A percentile compares a stretch with the other conserved stretches of the same genome.
Conservation (phyloP, 352 stramenopile genomes). For the Pythium aphanidermatum region DNA sequence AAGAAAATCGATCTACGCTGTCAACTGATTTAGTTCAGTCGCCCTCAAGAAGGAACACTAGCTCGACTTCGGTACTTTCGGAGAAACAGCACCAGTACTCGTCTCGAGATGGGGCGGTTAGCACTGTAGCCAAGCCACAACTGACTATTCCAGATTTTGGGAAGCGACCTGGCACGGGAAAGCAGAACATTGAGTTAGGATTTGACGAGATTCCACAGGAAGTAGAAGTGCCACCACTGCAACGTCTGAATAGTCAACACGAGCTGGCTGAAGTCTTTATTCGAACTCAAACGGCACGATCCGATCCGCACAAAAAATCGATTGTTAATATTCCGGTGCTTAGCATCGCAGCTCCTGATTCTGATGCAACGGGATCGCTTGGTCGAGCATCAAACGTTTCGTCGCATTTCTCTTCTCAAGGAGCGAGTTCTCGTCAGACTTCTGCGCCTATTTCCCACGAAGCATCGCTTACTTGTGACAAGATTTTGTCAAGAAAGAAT, state of each 20-base stretch:
- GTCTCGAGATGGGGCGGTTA: not conserved
- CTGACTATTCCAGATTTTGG: constrained; percentile 13
- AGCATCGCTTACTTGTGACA: constrained; percentile 4
- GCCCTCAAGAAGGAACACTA: constrained; percentile 2
- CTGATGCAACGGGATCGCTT: too few species aligned
- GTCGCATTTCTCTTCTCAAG: too few species aligned
- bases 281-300: constrained; percentile 13
- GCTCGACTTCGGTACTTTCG: not conserved
- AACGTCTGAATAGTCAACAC: constrained; percentile 34
- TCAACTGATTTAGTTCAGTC: not conserved
- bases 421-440: not conserved
- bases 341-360: too few species aligned
- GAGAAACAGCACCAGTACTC: constrained; percentile 3
- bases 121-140: not conserved
- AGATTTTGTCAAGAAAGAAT: constrained; percentile 12
- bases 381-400: too few species aligned
- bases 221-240: not conserved
- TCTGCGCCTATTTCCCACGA: not conserved
- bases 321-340: not conserved
- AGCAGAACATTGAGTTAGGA: constrained; percentile 1
- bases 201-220: constrained; percentile 13
- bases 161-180: not conserved
- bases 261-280: constrained; percentile 59
- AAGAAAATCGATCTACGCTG: constrained; percentile 29
- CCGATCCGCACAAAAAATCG: constrained; percentile 5